Conservation (phyloP, 306 rosid species). For the Corylus heterophylla region DNA sequence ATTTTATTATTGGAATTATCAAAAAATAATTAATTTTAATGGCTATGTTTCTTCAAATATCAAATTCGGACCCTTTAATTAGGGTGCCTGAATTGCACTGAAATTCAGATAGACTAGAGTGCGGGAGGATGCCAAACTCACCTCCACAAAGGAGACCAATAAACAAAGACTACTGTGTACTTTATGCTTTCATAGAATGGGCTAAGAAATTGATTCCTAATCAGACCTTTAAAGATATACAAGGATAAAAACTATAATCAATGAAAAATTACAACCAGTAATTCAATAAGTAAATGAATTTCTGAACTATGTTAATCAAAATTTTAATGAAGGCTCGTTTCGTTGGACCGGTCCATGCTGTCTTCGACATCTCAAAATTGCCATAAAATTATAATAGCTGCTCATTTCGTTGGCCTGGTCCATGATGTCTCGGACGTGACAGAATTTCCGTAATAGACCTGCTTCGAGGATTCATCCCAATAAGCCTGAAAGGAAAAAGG, state of each 20-base stretch:
- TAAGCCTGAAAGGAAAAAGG: constrained; percentile 51
- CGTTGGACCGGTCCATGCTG: constrained; percentile 57
- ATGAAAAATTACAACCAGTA: background rate
- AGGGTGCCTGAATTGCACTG: too few relatives aligned
- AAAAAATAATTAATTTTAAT: too few relatives aligned
- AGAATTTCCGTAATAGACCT: constrained; percentile 78
- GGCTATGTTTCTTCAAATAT: too few relatives aligned
- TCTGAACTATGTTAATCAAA: background rate
- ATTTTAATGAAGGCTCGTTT: constrained; percentile 24
- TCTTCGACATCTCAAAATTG: constrained; percentile 51
- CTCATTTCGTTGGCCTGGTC: constrained; percentile 59
- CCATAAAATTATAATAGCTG: background rate
- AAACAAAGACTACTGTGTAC: background rate
- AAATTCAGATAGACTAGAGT: too few relatives aligned
- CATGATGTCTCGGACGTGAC: constrained; percentile 77
- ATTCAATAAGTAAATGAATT: background rate
- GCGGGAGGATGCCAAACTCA: too few relatives aligned
- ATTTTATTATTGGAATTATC: too few relatives aligned
- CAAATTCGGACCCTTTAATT: too few relatives aligned
- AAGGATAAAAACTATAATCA: background rate
- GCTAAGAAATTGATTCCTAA: background rate
- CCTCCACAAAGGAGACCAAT: too few relatives aligned
- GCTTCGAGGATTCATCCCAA: constrained; percentile 81
- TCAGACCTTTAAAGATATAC: background rate
- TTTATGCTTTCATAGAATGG: background rate